phyloP scores from a whole-genome alignment of 129 eudicot species.

The Lonicera japonica region DNA sequence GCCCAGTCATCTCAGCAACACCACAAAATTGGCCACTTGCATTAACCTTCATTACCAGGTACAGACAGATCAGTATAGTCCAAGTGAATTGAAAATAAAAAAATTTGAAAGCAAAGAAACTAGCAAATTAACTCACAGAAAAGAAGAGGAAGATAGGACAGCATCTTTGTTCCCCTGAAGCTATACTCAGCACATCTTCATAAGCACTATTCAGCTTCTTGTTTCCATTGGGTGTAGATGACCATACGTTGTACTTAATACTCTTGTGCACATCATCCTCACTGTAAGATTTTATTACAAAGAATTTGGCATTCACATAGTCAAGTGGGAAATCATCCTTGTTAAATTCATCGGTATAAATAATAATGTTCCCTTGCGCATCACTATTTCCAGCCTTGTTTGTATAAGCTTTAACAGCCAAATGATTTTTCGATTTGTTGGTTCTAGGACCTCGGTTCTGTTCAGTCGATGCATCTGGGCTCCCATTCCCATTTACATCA shows the following conservation, averaged over 20 bases:
- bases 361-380: constrained; percentile 66
- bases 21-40: constrained; percentile 98
- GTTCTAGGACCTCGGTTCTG: constrained; percentile 62
- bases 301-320: constrained; percentile 68
- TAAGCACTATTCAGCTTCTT: constrained; percentile 74
- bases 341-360: constrained; percentile 58
- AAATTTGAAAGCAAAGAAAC: background rate
- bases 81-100: background rate
- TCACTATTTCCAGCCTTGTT: constrained; percentile 69
- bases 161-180: constrained; percentile 53
- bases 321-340: constrained; percentile 67
- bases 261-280: constrained; percentile 99
- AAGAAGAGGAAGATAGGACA: constrained; percentile 87
- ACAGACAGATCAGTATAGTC: background rate
- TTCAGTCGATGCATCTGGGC: constrained; percentile 38
- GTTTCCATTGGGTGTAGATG: constrained; percentile 93
- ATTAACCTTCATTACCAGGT: constrained; percentile 57
- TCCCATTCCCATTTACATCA: constrained; percentile 33
- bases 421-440: constrained; percentile 36
- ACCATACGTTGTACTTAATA: constrained; percentile 87
- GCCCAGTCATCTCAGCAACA: constrained; percentile 91
- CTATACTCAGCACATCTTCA: constrained; percentile 66
- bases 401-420: constrained; percentile 74
- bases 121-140: constrained; percentile 51
- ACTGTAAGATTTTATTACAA: constrained; percentile 86